Percentiles rank a stretch among this genome's conserved stretches.
These are phyloP conservation scores for apple (Malus domestica) DNA, from an alignment of 306 rosid species.

Conservation along the genomic window DNA sequence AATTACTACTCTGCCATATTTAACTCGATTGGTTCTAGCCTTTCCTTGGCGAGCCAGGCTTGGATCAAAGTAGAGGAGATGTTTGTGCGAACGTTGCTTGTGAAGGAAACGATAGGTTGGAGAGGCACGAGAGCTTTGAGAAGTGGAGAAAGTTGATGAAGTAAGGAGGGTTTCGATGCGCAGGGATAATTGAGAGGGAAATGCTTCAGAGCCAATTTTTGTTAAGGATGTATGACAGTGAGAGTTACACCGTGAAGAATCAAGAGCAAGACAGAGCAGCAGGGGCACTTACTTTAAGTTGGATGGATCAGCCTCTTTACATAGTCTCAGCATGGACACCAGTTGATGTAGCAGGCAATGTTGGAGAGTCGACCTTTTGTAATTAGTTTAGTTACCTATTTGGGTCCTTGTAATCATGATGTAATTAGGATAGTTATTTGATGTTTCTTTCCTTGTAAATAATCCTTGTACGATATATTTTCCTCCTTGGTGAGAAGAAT, in stretches of 20 bases:
- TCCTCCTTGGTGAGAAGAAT: too few species aligned
- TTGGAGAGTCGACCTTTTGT: too few species aligned
- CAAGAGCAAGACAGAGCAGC: conserved; percentile 35
- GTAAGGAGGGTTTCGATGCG: conserved; percentile 55
- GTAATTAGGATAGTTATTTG: too few species aligned
- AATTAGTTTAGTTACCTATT: too few species aligned
- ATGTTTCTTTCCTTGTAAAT: too few species aligned
- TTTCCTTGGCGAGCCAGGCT: conserved; percentile 44
- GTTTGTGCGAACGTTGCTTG: conserved; percentile 66
- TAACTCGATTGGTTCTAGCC: conserved; percentile 50
- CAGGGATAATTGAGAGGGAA: conserved; percentile 52
- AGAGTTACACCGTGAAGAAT: conserved; percentile 46
- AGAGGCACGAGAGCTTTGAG: conserved; percentile 71
- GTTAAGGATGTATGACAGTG: conserved; percentile 64
- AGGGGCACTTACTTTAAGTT: conserved; percentile 49
- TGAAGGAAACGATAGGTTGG: conserved; percentile 76
- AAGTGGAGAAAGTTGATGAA: conserved; percentile 78
- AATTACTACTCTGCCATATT: conserved; percentile 69
- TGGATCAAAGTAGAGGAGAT: conserved; percentile 70
- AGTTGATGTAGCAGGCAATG: conserved; percentile 18
- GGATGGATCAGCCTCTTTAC: conserved; percentile 69
- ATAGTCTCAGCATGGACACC: conserved; percentile 84
- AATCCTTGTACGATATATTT: too few species aligned
- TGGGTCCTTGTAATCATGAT: too few species aligned
- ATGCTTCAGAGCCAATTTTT: conserved; percentile 54